Percentiles rank a stretch among this genome's conserved stretches.
Conservation (phyloP, 768 basidiomycete species). For the Lactifluus hygrophoroides region DNA sequence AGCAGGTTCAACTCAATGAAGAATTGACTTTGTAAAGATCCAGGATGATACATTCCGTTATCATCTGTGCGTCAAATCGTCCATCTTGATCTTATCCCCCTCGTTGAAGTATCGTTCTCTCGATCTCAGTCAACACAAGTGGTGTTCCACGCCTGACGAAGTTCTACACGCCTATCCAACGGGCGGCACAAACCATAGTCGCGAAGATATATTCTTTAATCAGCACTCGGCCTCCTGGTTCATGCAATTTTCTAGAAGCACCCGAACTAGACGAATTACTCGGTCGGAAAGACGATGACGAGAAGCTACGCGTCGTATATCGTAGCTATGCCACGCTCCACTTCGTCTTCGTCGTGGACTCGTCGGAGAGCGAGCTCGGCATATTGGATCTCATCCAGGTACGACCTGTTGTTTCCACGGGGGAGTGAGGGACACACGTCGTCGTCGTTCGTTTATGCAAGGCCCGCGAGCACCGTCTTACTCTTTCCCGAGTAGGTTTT, state of each 20-base stretch:
- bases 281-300: conserved; percentile 40
- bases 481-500: conserved; percentile 59
- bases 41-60: conserved; percentile 20
- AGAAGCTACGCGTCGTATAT: conserved; percentile 83
- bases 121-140: conserved; percentile 75
- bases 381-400: conserved; percentile 96
- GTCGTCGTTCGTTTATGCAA: not conserved
- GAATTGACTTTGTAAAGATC: not conserved
- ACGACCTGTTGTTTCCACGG: conserved; percentile 19
- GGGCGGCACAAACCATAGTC: conserved; percentile 59
- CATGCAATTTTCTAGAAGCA: conserved; percentile 97
- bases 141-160: conserved; percentile 80
- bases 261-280: conserved; percentile 75
- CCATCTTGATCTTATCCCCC: not conserved
- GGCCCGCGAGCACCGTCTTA: too few relatives aligned
- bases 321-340: conserved; percentile 93
- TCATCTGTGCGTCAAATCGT: conserved; percentile 16
- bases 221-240: conserved; percentile 63
- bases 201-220: conserved; percentile 89
- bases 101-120: conserved; percentile 6
- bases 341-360: conserved; percentile 96
- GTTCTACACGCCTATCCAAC: conserved; percentile 78
- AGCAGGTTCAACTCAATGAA: too few relatives aligned
- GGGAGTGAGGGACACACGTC: not conserved
- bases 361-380: conserved; percentile 93